Base-by-base conservation (phyloP, 495 filamentous ascomycete species). In the Aspergillus haitiensis region DNA sequence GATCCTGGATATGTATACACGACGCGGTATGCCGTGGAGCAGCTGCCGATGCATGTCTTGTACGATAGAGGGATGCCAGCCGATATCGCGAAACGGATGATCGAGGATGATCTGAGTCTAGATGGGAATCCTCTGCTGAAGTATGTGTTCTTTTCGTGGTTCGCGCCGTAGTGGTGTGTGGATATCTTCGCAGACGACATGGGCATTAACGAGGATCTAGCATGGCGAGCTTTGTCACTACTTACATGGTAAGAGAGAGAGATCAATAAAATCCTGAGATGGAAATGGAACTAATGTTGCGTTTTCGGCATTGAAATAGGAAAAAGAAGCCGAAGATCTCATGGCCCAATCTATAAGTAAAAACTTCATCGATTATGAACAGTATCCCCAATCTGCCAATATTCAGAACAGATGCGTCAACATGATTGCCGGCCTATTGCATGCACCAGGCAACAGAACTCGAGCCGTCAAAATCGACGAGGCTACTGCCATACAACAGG, bases 291-390 rank as follows among this genome's bases (percentile, higher is more conserved):
- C 21, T 27, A 27, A 27, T 27, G 21, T 27, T 27, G 21, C 3
- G 21, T 27, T 27, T 27, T 27, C 21, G 52, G 33, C 58, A 52
- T 57, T 9, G 7, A 2, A 11, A 46, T 49, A 87, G 86, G 90
- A 94, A 74, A 86, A 91, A 60, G 88, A 93, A 77, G 90, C 85
- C 12, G 88, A 94, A 78, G 86, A 90, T 71, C 84, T 94, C 72
- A 94, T 94, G 90, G 78, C 84, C 64, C 87, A 92, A 60, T 81
- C 85, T 61, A 86, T 93, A 67, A 82, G 87, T 67, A 94, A 94
- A 76, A 94, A 94, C 80, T 93, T 94, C 79, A 89, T 88, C 76
- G 88, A 91, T 70, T 93, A 91, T 74, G 90, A 93, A 72, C 87
- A 93, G 72, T 92, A 93, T 69, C 90, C 90, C 0, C 88, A 91